Percentiles rank a stretch among this genome's conserved stretches.
phyloP scores from a whole-genome alignment of 2,329 filamentous ascomycete genomes.

The Cercospora brassicicola region DNA sequence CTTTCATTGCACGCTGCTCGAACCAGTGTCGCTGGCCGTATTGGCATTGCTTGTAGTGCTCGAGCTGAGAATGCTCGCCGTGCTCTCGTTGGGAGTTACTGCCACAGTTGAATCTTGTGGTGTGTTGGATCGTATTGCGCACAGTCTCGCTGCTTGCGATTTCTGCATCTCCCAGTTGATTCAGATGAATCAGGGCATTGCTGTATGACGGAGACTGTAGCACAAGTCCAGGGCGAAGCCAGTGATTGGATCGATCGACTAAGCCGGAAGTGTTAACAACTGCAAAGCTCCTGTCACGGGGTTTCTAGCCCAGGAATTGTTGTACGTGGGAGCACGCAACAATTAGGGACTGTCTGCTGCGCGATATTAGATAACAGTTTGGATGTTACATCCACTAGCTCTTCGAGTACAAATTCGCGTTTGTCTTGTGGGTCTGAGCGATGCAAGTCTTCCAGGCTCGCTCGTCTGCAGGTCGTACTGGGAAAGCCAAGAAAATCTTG shows the following conservation, averaged over 20 bases:
- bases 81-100: not conserved
- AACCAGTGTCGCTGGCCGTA: too few species aligned
- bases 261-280: too few species aligned
- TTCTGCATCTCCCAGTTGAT: not conserved
- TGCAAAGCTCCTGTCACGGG: too few species aligned
- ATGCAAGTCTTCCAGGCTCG: not conserved
- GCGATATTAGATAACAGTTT: too few species aligned
- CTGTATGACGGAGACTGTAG: not conserved
- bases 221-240: not conserved
- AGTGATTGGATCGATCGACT: too few species aligned
- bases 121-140: not conserved
- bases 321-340: too few species aligned
- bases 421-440: not conserved
- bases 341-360: too few species aligned
- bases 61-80: not conserved
- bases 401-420: too few species aligned
- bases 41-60: too few species aligned
- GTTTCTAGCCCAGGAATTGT: too few species aligned
- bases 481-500: not conserved
- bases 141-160: not conserved
- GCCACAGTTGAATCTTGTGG: not conserved
- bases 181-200: not conserved
- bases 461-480: not conserved
- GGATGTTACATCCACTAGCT: too few species aligned
- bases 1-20: too few species aligned